Conservation (phyloP, 176 grass and related monocot genomes). For the Chloris gayana region DNA sequence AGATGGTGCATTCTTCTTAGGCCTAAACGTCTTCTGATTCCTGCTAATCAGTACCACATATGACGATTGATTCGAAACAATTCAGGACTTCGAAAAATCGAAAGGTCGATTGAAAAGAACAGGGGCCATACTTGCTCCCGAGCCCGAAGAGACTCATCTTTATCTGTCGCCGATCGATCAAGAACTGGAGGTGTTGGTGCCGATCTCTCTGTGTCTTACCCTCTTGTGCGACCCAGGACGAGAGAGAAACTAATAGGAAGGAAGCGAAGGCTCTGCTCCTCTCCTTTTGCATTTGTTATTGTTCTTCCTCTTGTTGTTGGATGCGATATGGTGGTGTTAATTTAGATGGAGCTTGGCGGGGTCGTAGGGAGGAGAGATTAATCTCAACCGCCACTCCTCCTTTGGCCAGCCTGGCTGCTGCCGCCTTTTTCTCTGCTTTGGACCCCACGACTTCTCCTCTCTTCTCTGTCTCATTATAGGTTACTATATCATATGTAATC, state of each 20-base stretch:
- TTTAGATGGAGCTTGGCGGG: constrained; percentile 35
- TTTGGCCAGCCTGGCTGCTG: constrained; percentile 31
- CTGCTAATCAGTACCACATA: constrained; percentile 29
- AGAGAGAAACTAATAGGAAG: not conserved
- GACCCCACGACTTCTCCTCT: not conserved
- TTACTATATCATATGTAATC: not conserved
- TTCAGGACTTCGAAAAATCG: not conserved
- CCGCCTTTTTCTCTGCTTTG: constrained; percentile 21
- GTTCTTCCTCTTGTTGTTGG: constrained; percentile 1
- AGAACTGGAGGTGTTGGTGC: constrained; percentile 11
- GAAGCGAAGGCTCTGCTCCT: not conserved
- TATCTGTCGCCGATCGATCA: constrained; percentile 1
- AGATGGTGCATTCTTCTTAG: constrained; percentile 95
- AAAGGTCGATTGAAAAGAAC: not conserved
- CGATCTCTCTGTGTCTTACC: not conserved
- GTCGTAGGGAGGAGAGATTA: constrained; percentile 30
- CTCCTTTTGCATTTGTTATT: constrained; percentile 7
- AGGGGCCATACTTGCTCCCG: constrained; percentile 72
- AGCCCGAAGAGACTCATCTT: constrained; percentile 87
- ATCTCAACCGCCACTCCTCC: constrained; percentile 35
- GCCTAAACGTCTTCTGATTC: constrained; percentile 98
- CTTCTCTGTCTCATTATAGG: not conserved
- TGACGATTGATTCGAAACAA: not conserved
- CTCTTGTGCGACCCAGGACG: not conserved
- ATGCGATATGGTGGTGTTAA: constrained; percentile 14